Base-by-base conservation (phyloP, 352 stramenopile species). In the Phytophthora sp. region DNA sequence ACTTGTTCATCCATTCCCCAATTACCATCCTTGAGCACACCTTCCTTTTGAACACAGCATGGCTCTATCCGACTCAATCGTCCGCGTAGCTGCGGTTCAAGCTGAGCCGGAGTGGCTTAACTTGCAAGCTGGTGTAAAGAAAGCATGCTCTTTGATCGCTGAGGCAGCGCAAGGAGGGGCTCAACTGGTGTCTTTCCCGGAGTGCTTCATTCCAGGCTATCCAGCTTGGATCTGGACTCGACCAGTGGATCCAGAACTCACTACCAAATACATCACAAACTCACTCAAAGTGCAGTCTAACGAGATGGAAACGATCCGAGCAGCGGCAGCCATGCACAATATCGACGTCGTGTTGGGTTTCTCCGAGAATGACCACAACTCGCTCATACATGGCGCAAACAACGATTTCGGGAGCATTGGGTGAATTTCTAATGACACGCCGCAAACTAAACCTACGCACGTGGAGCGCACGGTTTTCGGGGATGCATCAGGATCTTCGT, bases 361-460 rank as follows among this genome's bases (percentile, higher is more conserved):
- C 58, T 69, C 64, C 7, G 64, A 73, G 58, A 71, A 73, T 17
- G 51, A 73, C 57, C 42, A 64, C 49, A 56, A 73, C 52, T 65
- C 57, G 64, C 52, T 73, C n/a, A 5, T 73, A 73, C 58, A 55
- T 69, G 23, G 17, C 53, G 9, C 62, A 69, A 46, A 59, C 31
- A 5, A 66, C 54, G 38, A 69, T 68, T 37, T 68, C 57, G 7
- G 52, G 58, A 26, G 20, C 46, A 21, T 50, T 28, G 0, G 57
- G 64, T 2, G 64, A 65, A 18, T 65, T 73, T 31, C 26, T 65
- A 32, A 73, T 71, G 62, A 61, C 42, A 28, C 62, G 62, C 20
- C 54, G 62, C 35, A 71, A 71, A 31, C 56, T 71, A 71, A 71
- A 35, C 62, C 54, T 21, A 58, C 64, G n/a, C 64, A 69, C 46